Base-by-base conservation (phyloP, 371 early-diverging fungal genomes). In the Apophysomyces ossiformis region DNA sequence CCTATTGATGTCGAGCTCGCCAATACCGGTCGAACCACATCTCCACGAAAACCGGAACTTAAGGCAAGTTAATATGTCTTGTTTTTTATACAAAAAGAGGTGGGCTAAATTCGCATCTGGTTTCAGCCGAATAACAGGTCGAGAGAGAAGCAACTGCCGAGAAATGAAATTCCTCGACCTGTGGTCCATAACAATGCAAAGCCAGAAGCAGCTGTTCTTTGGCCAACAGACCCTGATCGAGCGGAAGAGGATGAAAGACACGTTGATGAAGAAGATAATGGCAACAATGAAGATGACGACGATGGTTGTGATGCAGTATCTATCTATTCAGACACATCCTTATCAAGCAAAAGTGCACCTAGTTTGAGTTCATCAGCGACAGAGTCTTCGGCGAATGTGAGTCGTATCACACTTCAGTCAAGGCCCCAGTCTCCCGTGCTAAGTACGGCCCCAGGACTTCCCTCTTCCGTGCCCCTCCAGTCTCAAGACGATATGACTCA, bases 1-100 rank as follows among this genome's bases (percentile, higher is more conserved):
- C 68, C 72, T 36, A 72, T 72, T 21, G 72, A 72, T 44, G 68
- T 68, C 5, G 72, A 72, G 36, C 46, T 72, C n/a, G 72, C 72
- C 9, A 72, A 72, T 47, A 68, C 68, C 13, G 35, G 13, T 5
- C 54, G 54, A 18, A 9, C 54, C 5, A 26, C 32, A 57, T 32
- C 44, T 45, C 41, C 21, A 26, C 18, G 16, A 39, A 43, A 38
- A n/a, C 36, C 21, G 32, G 4, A 37, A 4, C 38, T 37, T 57
- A 63, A 63, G 11, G 58, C 56, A n/a, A 60, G 47, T 35, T 50
- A 46, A 6, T 59, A 65, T 13, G 57, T 58, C 43, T 35, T 64
- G 35, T 60, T 61, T 36, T 36, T 26, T 58, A 9, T 26, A 57
- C 54, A 0, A 68, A 71, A 39, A 57, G 26, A 4, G 64, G 54